Evolutionary conservation across 345 rosid species (phyloP), one percentile per base, ranked within the genome.

Genomic region (Cardiospermum halicacabum): DNA sequence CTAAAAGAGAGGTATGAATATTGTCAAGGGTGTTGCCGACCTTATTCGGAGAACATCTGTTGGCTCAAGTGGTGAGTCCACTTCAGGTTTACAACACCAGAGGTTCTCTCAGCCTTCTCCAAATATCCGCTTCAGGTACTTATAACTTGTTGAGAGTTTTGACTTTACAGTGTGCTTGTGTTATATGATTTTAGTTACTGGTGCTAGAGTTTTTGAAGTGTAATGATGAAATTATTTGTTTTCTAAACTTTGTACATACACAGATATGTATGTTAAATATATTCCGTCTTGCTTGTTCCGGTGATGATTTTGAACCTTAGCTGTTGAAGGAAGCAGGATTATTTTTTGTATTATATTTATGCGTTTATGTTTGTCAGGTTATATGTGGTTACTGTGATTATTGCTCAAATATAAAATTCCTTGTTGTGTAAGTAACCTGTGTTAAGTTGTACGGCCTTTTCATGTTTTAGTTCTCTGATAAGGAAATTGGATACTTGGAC

Each of bases 11-110:
- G 77, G 69, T 71, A 87, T 87, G 93, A 87, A 87, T 72, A 84
- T 87, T 27, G 89, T 87, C 22, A 87, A 82, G 78, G 89, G 93
- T 56, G 89, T 87, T 55, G 93, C 93, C 22, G 89, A 84, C 73
- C 87, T 87, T 60, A 82, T 87, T 43, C 87, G 93, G 49, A 78
- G 89, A 76, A 72, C 86, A 28, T 79, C 89, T 50, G 59, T 79
- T 65, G 66, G 73, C 62, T 78, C 73, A 60, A 51, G 75, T 58
- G 83, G 74, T 47, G 87, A 82, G 53, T 82, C 86, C 25, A 11
- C 69, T 60, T 54, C 78, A 1, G 81, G 83, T 50, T 58, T 72
- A 42, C 74, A 72, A 2, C 51, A 67, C 19, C 87, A 72, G 65
- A 82, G 78, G 74, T 76, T 82, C 66, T 65, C 78, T 40, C 84